A percentile compares a stretch with the other conserved stretches of the same genome.
Evolutionary conservation across 805 yeast genomes (phyloP).

Genomic region (Hanseniaspora pseudoguilliermondii): DNA sequence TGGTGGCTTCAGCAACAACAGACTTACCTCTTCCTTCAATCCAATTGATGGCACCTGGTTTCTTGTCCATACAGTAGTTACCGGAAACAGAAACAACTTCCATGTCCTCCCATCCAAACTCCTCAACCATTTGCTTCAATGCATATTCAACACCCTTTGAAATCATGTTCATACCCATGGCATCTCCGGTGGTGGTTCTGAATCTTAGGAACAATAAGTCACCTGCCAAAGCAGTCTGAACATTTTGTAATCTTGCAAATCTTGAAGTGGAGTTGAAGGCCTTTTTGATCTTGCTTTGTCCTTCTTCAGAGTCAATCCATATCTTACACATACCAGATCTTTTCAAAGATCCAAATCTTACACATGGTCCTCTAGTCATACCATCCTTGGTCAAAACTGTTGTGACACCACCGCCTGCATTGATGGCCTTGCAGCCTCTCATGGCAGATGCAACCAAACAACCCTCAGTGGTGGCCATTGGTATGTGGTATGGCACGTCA

Average conservation of each 20-base stretch:
- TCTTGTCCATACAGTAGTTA: slow-evolving; percentile 94
- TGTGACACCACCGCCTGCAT: slow-evolving; percentile 90
- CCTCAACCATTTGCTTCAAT: slow-evolving; percentile 69
- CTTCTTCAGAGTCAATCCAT: slow-evolving; percentile 94
- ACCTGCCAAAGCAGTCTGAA: slow-evolving; percentile 92
- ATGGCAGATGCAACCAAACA: slow-evolving; percentile 95
- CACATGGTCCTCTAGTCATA: slow-evolving; percentile 99
- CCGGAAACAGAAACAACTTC: slow-evolving; percentile 84
- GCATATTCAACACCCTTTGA: slow-evolving; percentile 94
- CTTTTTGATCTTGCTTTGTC: slow-evolving; percentile 64
- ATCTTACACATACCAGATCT: slow-evolving; percentile 91
- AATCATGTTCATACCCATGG: slow-evolving; percentile 99
- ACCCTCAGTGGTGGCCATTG: slow-evolving; percentile 99
- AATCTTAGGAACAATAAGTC: slow-evolving; percentile 77
- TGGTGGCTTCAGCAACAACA: slow-evolving; percentile 87
- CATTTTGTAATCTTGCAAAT: slow-evolving; percentile 84
- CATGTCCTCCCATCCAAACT: slow-evolving; percentile 92
- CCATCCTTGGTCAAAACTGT: slow-evolving; percentile 92
- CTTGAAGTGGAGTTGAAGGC: slow-evolving; percentile 95
- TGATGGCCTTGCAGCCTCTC: slow-evolving; percentile 98
- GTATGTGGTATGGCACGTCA: slow-evolving; percentile 77
- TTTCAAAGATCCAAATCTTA: slow-evolving; percentile 63
- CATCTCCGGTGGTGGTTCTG: slow-evolving; percentile 98
- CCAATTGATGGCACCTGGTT: slow-evolving; percentile 98
- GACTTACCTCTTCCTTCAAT: slow-evolving; percentile 98